phyloP scores from a whole-genome alignment of 208 protist genomes.

The Leishmania guyanensis region DNA sequence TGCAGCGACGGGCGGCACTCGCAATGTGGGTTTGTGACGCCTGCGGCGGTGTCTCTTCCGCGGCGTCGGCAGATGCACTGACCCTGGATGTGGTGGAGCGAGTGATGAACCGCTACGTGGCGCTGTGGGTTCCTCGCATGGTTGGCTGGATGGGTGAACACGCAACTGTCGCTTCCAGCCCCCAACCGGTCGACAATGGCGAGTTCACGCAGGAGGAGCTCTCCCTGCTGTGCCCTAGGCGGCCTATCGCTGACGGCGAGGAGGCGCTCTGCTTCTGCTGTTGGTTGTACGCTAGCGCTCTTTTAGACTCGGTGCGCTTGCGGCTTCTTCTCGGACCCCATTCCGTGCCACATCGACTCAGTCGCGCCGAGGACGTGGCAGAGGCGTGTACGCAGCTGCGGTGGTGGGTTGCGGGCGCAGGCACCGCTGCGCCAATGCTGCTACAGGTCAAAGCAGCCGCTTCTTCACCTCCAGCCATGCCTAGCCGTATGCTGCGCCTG shows the following conservation, averaged over 20 bases:
- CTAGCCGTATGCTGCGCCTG: conserved; percentile 22
- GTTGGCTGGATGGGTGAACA: conserved; percentile 30
- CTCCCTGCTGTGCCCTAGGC: not conserved
- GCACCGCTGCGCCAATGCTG: not conserved
- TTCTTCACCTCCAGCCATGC: not conserved
- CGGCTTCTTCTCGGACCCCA: conserved; percentile 18
- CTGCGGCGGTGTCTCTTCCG: not conserved
- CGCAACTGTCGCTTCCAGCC: not conserved
- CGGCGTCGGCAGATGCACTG: not conserved
- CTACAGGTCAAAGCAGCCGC: conserved; percentile 4
- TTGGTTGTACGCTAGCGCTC: conserved; percentile 28
- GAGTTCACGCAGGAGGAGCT: conserved; percentile 16
- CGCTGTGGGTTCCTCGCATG: conserved; percentile 32
- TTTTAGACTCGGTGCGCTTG: conserved; percentile 24
- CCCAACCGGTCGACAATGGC: conserved; percentile 8
- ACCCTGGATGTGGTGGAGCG: conserved; percentile 9
- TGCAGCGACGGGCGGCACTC: not conserved
- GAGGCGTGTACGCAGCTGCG: conserved; percentile 13
- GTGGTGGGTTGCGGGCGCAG: not conserved
- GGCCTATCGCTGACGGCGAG: conserved; percentile 12
- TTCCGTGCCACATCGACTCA: conserved; percentile 12
- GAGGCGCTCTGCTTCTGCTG: conserved; percentile 20
- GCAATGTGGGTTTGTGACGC: conserved; percentile 9
- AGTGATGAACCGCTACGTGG: conserved; percentile 23
- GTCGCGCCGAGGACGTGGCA: conserved; percentile 8